Evolutionary conservation across 164 flowering plant genomes (phyloP), one percentile per base, ranked within the genome.

Genomic region (Protea cynaroides): DNA sequence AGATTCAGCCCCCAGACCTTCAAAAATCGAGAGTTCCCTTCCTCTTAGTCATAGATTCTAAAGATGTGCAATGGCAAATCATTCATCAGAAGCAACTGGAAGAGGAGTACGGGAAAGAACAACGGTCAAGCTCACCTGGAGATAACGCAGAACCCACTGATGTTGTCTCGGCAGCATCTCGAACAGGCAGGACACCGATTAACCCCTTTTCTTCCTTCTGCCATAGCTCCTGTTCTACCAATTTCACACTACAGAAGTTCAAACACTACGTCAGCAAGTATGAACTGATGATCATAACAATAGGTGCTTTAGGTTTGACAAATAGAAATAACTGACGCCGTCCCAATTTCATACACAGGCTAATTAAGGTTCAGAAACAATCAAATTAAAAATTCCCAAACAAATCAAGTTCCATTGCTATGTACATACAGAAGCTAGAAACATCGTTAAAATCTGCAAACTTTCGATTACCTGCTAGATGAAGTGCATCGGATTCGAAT

Each of bases 171-270:
- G 84, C 87, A 21, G 88, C 79, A 80, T 92, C 99, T 51, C 96
- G 82, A 62, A 95, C 94, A 0, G 99, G 99, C 38, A 95, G 69
- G 65, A 92, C 88, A 14, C 99, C 99, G 67, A 95, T 95, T 56
- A 95, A 67, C 1, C 99, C 99, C 78, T 88, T 95, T 78, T 95
- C 97, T 72, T 95, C 99, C 67, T 88, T 83, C 84, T 95, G 99
- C 99, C 99, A 95, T 8, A 95, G 72, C 79, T 95, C 99, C 77
- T 95, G 99, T 83, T 95, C 97, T 76, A 95, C 99, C 78, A 95
- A 74, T 71, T 90, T 95, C 70, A 95, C 99, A 79, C 97, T 94
- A 44, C 56, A 69, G 25, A 21, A 9, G 23, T 56, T 58, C 61
- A 59, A 63, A 4, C 23, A 64, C 21, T 49, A 22, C 37, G 12